A percentile compares a stretch with the other conserved stretches of the same genome.
phyloP scores from a whole-genome alignment of 139 green algal genomes.

The Chlorella sp. region DNA sequence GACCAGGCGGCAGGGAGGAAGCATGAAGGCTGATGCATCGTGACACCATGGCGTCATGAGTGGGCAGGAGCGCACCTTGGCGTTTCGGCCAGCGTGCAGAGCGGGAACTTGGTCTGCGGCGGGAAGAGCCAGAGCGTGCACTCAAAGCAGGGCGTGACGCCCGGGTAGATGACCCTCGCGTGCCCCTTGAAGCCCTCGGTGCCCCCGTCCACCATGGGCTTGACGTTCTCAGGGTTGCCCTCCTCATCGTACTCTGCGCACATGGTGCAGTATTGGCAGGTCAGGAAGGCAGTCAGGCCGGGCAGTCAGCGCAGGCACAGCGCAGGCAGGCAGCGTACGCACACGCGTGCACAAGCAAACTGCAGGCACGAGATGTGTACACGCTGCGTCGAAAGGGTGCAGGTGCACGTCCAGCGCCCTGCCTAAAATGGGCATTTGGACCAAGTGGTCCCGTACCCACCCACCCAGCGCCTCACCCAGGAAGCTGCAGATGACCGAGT shows the following conservation, averaged over 20 bases:
- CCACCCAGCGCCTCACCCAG: slow-evolving; percentile 61
- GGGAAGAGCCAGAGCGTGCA: slow-evolving; percentile 99
- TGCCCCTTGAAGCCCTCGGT: slow-evolving; percentile 99
- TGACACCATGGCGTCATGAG: no score
- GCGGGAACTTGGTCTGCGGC: slow-evolving; percentile 90
- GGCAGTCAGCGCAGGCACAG: no score
- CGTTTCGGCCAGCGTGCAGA: slow-evolving; percentile 96
- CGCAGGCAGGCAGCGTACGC: no score
- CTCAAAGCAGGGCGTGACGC: slow-evolving; percentile 97
- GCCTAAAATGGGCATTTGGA: neutral
- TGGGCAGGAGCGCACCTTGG: slow-evolving; percentile 69
- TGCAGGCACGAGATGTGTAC: no score
- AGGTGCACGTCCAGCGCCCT: neutral
- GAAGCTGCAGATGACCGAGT: slow-evolving; percentile 92
- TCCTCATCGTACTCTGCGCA: slow-evolving; percentile 86
- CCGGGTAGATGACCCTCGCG: slow-evolving; percentile 91
- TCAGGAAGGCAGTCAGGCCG: no score
- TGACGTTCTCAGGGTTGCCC: slow-evolving; percentile 76
- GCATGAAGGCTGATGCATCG: no score
- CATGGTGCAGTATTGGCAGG: no score
- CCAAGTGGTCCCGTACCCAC: no score
- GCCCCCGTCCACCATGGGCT: slow-evolving; percentile 96
- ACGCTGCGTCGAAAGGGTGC: neutral
- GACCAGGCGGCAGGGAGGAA: no score
- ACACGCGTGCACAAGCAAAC: no score